Evolutionary conservation across 495 filamentous ascomycete genomes (phyloP).

Genomic region (Podospora anserina): DNA sequence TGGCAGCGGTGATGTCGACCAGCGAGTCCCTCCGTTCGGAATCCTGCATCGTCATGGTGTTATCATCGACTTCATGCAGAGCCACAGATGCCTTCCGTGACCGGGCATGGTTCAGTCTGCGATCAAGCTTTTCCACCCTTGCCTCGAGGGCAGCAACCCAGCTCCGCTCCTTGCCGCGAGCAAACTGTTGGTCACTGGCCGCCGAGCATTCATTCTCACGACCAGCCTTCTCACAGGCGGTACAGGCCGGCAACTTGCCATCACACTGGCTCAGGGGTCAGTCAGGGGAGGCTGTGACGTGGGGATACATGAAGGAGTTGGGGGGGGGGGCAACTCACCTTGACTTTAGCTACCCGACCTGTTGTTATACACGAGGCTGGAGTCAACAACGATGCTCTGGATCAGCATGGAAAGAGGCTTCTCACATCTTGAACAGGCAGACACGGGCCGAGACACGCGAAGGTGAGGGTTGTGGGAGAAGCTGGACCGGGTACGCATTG

Average conservation of each 20-base stretch:
- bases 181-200: slow-evolving; percentile 82
- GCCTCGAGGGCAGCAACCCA: slow-evolving; percentile 91
- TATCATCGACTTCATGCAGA: slow-evolving; percentile 43
- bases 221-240: slow-evolving; percentile 83
- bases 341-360: slow-evolving; percentile 85
- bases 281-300: slow-evolving; percentile 11
- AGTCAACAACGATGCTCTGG: slow-evolving; percentile 22
- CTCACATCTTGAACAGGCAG: slow-evolving; percentile 85
- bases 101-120: slow-evolving; percentile 59
- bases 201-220: slow-evolving; percentile 82
- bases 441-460: slow-evolving; percentile 85
- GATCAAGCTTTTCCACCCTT: slow-evolving; percentile 80
- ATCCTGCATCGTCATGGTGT: not conserved
- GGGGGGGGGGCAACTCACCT: slow-evolving; percentile 35
- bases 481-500: slow-evolving; percentile 43
- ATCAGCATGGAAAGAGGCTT: slow-evolving; percentile 11
- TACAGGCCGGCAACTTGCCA: slow-evolving; percentile 89
- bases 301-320: not conserved
- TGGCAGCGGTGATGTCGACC: slow-evolving; percentile 55
- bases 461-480: slow-evolving; percentile 71
- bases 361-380: not conserved
- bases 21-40: slow-evolving; percentile 55
- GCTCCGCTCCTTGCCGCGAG: slow-evolving; percentile 87
- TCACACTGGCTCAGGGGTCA: slow-evolving; percentile 59
- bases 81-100: slow-evolving; percentile 54